These are phyloP conservation scores for Suillus decipiens DNA, from an alignment of 768 basidiomycete species.

Conservation along the genomic window DNA sequence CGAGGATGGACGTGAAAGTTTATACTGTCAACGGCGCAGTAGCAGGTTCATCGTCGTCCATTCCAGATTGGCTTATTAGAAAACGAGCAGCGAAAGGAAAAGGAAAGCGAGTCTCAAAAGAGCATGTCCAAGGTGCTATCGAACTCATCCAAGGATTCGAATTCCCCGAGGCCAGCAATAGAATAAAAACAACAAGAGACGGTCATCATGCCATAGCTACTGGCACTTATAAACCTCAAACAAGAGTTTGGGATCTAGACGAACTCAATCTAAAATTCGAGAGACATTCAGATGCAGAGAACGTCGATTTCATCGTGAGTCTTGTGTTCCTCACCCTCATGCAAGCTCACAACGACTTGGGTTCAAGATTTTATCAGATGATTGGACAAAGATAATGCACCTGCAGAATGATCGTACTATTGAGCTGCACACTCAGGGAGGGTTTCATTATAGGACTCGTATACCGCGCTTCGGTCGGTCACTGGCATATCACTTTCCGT, in stretches of 20 bases:
- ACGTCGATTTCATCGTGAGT: constrained; percentile 94
- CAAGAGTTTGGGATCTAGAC: constrained; percentile 93
- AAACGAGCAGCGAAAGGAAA: constrained; percentile 64
- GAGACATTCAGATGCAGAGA: constrained; percentile 93
- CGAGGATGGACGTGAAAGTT: constrained; percentile 58
- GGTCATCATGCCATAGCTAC: constrained; percentile 93
- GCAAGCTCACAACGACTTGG: background rate
- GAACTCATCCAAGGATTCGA: constrained; percentile 96
- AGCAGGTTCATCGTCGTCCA: constrained; percentile 82
- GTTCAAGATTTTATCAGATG: constrained; percentile 85
- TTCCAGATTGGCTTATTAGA: constrained; percentile 92
- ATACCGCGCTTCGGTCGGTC: constrained; percentile 94
- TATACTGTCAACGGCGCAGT: constrained; percentile 96
- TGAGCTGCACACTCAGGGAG: constrained; percentile 92
- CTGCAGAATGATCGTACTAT: constrained; percentile 95
- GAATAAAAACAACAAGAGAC: constrained; percentile 86
- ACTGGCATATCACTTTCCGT: constrained; percentile 90
- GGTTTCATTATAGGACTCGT: constrained; percentile 88
- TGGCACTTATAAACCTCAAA: constrained; percentile 97
- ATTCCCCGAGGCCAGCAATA: constrained; percentile 95
- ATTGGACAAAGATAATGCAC: constrained; percentile 99
- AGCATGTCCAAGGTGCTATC: constrained; percentile 81
- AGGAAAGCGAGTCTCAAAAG: constrained; percentile 64
- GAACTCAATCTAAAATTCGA: constrained; percentile 94
- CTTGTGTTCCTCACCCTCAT: background rate